Conservation (phyloP, 371 early-diverging fungal species). For the Mortierella sp. region DNA sequence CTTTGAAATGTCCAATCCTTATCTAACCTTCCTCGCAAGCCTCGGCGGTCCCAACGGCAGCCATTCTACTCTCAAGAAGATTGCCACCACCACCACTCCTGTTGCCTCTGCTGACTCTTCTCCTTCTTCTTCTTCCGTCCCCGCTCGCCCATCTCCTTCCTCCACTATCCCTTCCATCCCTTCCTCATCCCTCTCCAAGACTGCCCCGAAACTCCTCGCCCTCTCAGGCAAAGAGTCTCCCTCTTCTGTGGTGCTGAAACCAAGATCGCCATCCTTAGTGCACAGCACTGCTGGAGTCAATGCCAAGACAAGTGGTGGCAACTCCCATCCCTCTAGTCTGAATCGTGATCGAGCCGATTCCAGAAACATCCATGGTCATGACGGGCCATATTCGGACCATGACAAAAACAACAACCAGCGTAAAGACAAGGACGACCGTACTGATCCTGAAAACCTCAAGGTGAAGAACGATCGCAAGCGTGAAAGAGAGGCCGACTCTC, state of each 20-base stretch:
- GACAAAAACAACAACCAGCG: slow-evolving; percentile 2
- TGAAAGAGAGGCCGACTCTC: slow-evolving; percentile 23
- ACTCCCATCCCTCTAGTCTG: slow-evolving; percentile 14
- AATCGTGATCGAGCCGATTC: slow-evolving; percentile 36
- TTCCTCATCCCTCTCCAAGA: neutral
- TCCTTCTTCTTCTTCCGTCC: slow-evolving; percentile 9
- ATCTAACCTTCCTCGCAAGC: slow-evolving; percentile 45
- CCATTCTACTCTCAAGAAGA: slow-evolving; percentile 52
- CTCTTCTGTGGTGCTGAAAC: neutral
- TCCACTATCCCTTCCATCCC: neutral
- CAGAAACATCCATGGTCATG: slow-evolving; percentile 24
- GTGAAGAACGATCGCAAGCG: slow-evolving; percentile 23
- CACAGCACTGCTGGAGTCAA: neutral
- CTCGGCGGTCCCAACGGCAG: slow-evolving; percentile 49
- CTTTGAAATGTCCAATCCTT: slow-evolving; percentile 52
- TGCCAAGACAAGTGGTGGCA: neutral
- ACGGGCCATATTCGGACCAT: slow-evolving; percentile 31
- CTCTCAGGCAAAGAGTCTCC: neutral
- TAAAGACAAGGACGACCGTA: slow-evolving; percentile 10
- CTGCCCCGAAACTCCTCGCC: neutral
- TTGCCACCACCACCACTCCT: slow-evolving; percentile 30
- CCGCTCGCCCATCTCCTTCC: slow-evolving; percentile 2
- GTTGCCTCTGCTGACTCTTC: slow-evolving; percentile 7
- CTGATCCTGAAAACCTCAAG: neutral
- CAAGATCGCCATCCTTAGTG: slow-evolving; percentile 1